Base-by-base conservation (phyloP, 345 rosid species). In the Corchorus olitorius region DNA sequence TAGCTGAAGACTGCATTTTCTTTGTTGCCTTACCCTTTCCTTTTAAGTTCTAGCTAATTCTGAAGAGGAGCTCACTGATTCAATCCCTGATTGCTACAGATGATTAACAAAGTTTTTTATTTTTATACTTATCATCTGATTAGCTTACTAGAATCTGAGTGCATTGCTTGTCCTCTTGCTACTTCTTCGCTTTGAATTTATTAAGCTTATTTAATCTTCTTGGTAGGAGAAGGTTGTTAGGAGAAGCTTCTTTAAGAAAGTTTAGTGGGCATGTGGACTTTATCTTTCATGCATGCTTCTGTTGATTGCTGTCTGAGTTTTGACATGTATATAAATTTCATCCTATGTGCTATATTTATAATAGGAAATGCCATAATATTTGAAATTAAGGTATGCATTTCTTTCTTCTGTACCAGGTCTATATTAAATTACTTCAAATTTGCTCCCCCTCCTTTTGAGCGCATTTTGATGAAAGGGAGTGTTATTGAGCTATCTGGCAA, bases 381-480 rank as follows among this genome's bases (percentile, higher is more conserved):
- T 49, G 58, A 49, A 49, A 69, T 12, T 69, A 50, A 49, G 17
- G 20, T 64, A 39, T 4, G 3, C 14, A 33, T 69, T 34, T 70
- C 46, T 70, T 52, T 79, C 43, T 17, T 65, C 66, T 80, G 78
- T 37, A 83, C 70, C 88, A 94, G 98, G 91, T 87, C 92, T 81
- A 79, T 90, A 34, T 84, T 88, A 65, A 74, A 63, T 75, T 95
- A 93, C 83, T 93, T 95, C 79, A 79, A 86, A 80, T 84, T 87
- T 79, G 90, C 97, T 75, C 96, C 96, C 4, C 89, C 97, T 69
- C 98, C 98, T 53, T 91, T 90, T 75, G 78, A 87, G 76, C 92
- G 94, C 50, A 66, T 92, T 80, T 83, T 86, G 87, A 78, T 67
- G 70, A 78, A 83, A 49, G 82, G 79, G 61, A 61, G 45, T 5